Percentiles rank a stretch among this genome's conserved stretches.
phyloP scores from a whole-genome alignment of 192 early-diverging fungal species.

The Coemansia sp. region DNA sequence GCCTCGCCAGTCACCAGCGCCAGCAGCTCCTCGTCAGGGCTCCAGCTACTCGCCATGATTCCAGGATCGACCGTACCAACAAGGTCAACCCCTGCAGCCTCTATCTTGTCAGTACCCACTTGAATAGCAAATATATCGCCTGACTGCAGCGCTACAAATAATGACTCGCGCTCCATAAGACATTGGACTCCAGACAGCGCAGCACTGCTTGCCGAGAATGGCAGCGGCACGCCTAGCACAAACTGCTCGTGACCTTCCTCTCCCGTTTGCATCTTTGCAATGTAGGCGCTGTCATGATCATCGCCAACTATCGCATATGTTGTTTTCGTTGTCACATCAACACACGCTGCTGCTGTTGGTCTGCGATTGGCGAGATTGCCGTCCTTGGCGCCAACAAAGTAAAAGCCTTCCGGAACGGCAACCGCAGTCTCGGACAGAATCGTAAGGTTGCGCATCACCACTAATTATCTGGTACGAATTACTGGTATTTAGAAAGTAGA shows the following conservation, averaged over 20 bases:
- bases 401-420: slow-evolving; percentile 12
- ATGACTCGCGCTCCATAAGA: slow-evolving; percentile 53
- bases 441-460: slow-evolving; percentile 29
- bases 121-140: slow-evolving; percentile 55
- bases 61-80: slow-evolving; percentile 43
- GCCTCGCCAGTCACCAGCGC: slow-evolving; percentile 71
- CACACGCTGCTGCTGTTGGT: slow-evolving; percentile 13
- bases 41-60: slow-evolving; percentile 61
- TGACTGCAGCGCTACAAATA: slow-evolving; percentile 50
- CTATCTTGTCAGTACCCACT: not conserved
- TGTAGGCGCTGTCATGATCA: slow-evolving; percentile 6
- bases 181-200: slow-evolving; percentile 39
- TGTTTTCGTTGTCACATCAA: slow-evolving; percentile 11
- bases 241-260: not conserved
- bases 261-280: not conserved
- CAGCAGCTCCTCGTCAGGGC: slow-evolving; percentile 86
- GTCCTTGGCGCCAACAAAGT: slow-evolving; percentile 1
- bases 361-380: not conserved
- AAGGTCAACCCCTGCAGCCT: slow-evolving; percentile 8
- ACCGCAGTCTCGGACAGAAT: slow-evolving; percentile 17
- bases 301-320: slow-evolving; percentile 15
- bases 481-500: not conserved
- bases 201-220: slow-evolving; percentile 17
- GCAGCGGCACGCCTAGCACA: slow-evolving; percentile 11
- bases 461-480: not conserved